Percentiles rank a stretch among this genome's conserved stretches.
Evolutionary conservation across 139 green algal genomes (phyloP).

Genomic region (Astrephomene gubernaculifera): DNA sequence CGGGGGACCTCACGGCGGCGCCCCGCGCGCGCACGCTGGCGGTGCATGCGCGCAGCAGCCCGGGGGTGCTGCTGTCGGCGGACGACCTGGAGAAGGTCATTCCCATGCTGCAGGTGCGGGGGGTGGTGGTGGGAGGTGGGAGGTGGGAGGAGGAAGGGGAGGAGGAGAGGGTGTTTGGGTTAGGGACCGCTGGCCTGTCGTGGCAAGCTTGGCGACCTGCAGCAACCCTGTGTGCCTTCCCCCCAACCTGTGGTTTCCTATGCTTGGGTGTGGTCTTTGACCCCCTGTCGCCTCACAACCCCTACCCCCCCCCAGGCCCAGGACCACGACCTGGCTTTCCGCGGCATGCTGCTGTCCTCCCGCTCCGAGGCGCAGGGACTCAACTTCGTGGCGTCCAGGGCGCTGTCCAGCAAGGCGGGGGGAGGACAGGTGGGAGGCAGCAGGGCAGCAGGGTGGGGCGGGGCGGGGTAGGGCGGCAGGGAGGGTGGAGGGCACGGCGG

Average conservation of each 20-base stretch:
- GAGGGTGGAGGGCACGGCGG: too few relatives aligned
- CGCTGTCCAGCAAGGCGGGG: conserved; percentile 19
- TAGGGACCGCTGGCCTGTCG: too few relatives aligned
- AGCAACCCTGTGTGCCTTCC: too few relatives aligned
- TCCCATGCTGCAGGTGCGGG: conserved; percentile 48
- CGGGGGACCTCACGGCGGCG: conserved; percentile 20
- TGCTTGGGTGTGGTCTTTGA: too few relatives aligned
- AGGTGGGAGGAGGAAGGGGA: too few relatives aligned
- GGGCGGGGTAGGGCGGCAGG: too few relatives aligned
- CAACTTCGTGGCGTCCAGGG: conserved; percentile 29
- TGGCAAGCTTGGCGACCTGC: too few relatives aligned
- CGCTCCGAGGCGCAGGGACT: conserved; percentile 34
- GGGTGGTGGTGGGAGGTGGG: too few relatives aligned
- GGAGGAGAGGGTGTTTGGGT: too few relatives aligned
- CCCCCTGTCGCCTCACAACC: background rate
- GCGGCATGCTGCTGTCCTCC: conserved; percentile 33
- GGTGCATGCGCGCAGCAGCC: conserved; percentile 6
- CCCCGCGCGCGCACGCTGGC: conserved; percentile 29
- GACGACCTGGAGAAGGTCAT: conserved; percentile 46
- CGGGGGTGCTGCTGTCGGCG: conserved; percentile 5
- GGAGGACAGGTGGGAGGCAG: conserved; percentile 24
- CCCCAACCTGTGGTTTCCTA: too few relatives aligned
- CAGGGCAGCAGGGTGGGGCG: background rate
- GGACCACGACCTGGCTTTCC: conserved; percentile 51
- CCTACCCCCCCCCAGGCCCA: conserved; percentile 9